These are phyloP conservation scores for Graphilbum sp. DNA, from an alignment of 2,329 filamentous ascomycete species.

Conservation along the genomic window DNA sequence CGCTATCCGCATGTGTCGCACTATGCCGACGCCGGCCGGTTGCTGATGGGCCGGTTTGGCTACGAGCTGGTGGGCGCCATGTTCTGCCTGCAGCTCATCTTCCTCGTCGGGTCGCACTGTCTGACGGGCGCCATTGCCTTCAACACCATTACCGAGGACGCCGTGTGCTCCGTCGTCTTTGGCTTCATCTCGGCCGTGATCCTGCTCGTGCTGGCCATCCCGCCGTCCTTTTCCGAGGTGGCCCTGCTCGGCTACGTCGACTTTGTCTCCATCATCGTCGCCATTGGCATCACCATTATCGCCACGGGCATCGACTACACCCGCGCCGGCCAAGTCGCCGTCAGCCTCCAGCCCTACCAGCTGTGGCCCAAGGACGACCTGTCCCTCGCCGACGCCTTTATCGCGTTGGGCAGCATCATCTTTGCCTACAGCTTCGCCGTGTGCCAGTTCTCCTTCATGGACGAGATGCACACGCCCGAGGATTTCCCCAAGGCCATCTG, in stretches of 20 bases:
- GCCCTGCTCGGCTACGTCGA: constrained; percentile 34
- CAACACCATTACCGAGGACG: constrained; percentile 44
- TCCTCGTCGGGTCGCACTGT: constrained; percentile 57
- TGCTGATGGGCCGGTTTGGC: constrained; percentile 43
- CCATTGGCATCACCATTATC: constrained; percentile 3
- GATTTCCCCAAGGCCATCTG: constrained; percentile 39
- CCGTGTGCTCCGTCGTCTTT: constrained; percentile 27
- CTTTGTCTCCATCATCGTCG: constrained; percentile 28
- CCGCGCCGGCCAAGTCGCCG: constrained; percentile 26
- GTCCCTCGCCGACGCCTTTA: constrained; percentile 37
- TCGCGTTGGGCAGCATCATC: constrained; percentile 50
- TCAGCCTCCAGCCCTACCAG: constrained; percentile 17
- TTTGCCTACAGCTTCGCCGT: constrained; percentile 48
- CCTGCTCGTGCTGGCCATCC: constrained; percentile 27
- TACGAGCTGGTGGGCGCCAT: constrained; percentile 45
- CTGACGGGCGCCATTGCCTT: constrained; percentile 55
- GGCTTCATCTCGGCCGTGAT: constrained; percentile 28
- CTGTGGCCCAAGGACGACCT: constrained; percentile 28
- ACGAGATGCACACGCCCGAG: constrained; percentile 32
- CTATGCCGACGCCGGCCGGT: constrained; percentile 50
- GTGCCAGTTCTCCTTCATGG: constrained; percentile 36
- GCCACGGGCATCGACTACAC: constrained; percentile 2
- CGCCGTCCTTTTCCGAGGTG: constrained; percentile 30
- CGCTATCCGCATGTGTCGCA: constrained; percentile 40
- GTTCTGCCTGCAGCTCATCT: constrained; percentile 47